Evolutionary conservation across 257 asterid genomes (phyloP).

Genomic region (Solanum chilense): DNA sequence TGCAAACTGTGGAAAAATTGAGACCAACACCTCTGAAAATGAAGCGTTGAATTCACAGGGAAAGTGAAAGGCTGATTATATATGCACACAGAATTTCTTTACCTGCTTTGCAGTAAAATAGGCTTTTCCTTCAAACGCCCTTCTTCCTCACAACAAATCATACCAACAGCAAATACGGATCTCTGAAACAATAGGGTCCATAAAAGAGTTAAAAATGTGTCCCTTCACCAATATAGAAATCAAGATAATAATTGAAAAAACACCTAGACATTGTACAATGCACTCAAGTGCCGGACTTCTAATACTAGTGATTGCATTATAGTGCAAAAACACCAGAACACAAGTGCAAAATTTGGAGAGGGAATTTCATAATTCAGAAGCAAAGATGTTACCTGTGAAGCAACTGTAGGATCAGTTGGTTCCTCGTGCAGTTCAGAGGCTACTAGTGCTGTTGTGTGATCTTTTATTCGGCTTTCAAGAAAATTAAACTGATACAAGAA

Average conservation of each 20-base stretch:
- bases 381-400: constrained; percentile 75
- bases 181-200: constrained; percentile 32
- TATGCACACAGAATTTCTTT: background rate
- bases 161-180: constrained; percentile 86
- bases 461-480: constrained; percentile 61
- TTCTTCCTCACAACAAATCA: constrained; percentile 96
- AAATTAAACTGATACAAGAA: constrained; percentile 46
- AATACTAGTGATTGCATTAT: background rate
- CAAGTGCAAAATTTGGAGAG: background rate
- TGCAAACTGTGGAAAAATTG: background rate
- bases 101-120: constrained; percentile 91
- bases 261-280: background rate
- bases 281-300: background rate
- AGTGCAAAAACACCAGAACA: background rate
- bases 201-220: constrained; percentile 2
- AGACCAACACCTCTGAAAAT: background rate
- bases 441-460: constrained; percentile 35
- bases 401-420: constrained; percentile 83
- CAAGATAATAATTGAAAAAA: background rate
- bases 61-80: background rate
- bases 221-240: background rate
- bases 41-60: background rate
- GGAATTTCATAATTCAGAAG: background rate
- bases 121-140: constrained; percentile 96
- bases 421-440: constrained; percentile 61